These are phyloP conservation scores for Prunus padus DNA, from an alignment of 306 rosid genomes.

Conservation along the genomic window DNA sequence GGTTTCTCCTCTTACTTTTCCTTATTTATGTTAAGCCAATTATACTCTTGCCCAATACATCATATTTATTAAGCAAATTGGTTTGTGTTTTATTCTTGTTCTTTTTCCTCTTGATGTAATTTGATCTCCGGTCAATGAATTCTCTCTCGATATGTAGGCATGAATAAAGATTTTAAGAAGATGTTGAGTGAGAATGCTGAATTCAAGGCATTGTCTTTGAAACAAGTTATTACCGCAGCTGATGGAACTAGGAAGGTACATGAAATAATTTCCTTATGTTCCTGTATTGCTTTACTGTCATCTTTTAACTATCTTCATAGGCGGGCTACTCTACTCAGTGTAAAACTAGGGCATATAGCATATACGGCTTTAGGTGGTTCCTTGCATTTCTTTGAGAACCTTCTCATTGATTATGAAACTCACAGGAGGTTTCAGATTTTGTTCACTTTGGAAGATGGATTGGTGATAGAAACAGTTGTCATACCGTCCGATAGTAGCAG, in stretches of 20 bases:
- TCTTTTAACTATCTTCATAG: neutral
- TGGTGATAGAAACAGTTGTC: conserved; percentile 80
- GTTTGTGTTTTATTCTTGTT: neutral
- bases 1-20: conserved; percentile 41
- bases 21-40: neutral
- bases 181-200: conserved; percentile 78
- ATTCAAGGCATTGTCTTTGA: conserved; percentile 60
- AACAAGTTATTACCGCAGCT: conserved; percentile 57
- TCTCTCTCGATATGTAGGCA: conserved; percentile 39
- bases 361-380: conserved; percentile 9
- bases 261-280: conserved; percentile 28
- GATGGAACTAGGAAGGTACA: conserved; percentile 94
- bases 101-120: neutral
- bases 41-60: neutral
- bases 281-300: neutral
- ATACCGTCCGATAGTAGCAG: conserved; percentile 81
- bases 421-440: conserved; percentile 94
- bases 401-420: conserved; percentile 61
- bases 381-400: conserved; percentile 36
- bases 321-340: neutral
- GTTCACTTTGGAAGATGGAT: conserved; percentile 73
- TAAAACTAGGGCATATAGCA: neutral
- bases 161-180: conserved; percentile 82
- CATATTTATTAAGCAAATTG: neutral
- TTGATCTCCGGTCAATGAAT: neutral